Evolutionary conservation across 257 asterid genomes (phyloP).

Genomic region (Ocimum tenuiflorum): DNA sequence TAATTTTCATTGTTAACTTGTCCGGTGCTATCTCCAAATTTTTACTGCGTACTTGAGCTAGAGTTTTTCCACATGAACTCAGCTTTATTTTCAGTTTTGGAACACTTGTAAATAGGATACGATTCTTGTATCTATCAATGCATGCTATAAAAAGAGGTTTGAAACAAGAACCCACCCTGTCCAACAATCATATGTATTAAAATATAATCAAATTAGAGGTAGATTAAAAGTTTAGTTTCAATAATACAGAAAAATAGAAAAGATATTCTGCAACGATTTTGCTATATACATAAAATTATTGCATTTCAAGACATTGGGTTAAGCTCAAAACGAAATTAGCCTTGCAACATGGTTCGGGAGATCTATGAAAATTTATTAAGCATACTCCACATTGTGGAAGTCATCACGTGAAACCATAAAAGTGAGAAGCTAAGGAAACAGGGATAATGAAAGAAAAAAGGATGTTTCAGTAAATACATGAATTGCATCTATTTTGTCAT

Average conservation of each 20-base stretch:
- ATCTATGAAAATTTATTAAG: background rate
- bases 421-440: background rate
- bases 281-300: background rate
- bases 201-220: background rate
- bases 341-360: background rate
- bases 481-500: background rate
- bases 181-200: slow-evolving; percentile 2
- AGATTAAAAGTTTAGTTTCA: background rate
- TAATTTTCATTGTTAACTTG: slow-evolving; percentile 25
- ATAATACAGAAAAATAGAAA: background rate
- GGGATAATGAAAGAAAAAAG: background rate
- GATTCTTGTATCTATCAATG: slow-evolving; percentile 40
- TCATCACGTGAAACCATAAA: background rate
- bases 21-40: slow-evolving; percentile 25
- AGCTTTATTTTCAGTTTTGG: slow-evolving; percentile 31
- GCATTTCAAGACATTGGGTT: background rate
- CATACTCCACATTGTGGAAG: background rate
- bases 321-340: background rate
- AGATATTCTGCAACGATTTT: background rate
- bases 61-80: slow-evolving; percentile 11
- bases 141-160: slow-evolving; percentile 36
- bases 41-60: slow-evolving; percentile 20
- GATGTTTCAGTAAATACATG: background rate
- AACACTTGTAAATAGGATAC: slow-evolving; percentile 23
- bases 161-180: slow-evolving; percentile 48